A percentile compares a stretch with the other conserved stretches of the same genome.
These are phyloP conservation scores for Cucumis melo DNA, from an alignment of 306 rosid genomes.

Conservation along the genomic window DNA sequence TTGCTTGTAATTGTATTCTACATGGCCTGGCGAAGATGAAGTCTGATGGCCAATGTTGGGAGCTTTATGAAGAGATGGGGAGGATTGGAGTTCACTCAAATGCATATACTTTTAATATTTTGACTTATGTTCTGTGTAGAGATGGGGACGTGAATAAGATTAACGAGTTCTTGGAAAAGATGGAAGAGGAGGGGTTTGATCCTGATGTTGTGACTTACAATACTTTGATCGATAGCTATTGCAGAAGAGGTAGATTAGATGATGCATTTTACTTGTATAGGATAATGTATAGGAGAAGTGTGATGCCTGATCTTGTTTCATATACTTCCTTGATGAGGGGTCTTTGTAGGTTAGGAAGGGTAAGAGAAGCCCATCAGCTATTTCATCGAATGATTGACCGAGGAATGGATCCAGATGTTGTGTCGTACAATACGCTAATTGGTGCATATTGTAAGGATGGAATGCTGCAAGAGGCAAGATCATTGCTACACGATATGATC, in stretches of 20 bases:
- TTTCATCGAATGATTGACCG: slow-evolving; percentile 69
- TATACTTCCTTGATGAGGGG: slow-evolving; percentile 79
- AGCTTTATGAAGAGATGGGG: slow-evolving; percentile 76
- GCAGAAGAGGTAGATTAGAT: slow-evolving; percentile 55
- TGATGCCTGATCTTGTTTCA: slow-evolving; percentile 58
- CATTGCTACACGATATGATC: slow-evolving; percentile 57
- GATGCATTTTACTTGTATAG: slow-evolving; percentile 68
- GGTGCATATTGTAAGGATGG: slow-evolving; percentile 56
- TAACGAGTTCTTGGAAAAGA: slow-evolving; percentile 60
- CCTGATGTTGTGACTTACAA: slow-evolving; percentile 74
- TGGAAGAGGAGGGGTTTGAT: slow-evolving; percentile 91
- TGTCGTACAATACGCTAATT: slow-evolving; percentile 59
- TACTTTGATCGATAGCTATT: slow-evolving; percentile 60
- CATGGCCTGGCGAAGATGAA: slow-evolving; percentile 46
- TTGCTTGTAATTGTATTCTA: slow-evolving; percentile 55
- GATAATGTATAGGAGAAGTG: slow-evolving; percentile 71
- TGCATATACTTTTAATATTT: slow-evolving; percentile 59
- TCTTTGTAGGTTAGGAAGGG: slow-evolving; percentile 50
- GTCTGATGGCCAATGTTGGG: slow-evolving; percentile 52
- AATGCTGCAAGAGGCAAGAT: slow-evolving; percentile 36
- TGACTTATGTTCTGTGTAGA: slow-evolving; percentile 63
- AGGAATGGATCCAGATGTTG: slow-evolving; percentile 52
- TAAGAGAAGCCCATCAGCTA: slow-evolving; percentile 81
- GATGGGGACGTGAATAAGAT: slow-evolving; percentile 53
- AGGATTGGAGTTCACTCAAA: slow-evolving; percentile 66